Evolutionary conservation across 2,329 filamentous ascomycete species (phyloP).

Genomic region (Alternaria brassicae): DNA sequence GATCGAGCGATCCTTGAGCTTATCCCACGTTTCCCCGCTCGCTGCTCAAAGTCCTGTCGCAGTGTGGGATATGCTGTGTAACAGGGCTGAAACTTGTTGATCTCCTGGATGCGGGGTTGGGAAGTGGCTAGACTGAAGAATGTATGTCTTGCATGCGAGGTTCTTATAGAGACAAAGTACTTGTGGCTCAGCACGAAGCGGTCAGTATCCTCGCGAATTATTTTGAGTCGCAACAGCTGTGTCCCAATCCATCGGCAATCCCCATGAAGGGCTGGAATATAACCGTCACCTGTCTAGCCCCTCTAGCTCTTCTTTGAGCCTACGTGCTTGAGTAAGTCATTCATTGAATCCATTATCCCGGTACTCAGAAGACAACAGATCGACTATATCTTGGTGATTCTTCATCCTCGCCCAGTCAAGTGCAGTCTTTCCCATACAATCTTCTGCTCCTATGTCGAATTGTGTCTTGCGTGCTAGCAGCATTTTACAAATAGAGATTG

Average conservation of each 20-base stretch:
- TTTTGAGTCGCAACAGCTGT: too few species aligned
- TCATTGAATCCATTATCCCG: background rate
- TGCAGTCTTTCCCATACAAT: background rate
- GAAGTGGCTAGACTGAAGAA: background rate
- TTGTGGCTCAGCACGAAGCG: background rate
- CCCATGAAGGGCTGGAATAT: background rate
- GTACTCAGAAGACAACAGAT: background rate
- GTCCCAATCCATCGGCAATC: background rate
- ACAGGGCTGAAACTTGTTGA: conserved; percentile 28
- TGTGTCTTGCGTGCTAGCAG: background rate
- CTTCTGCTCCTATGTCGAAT: background rate
- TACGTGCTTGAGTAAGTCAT: background rate
- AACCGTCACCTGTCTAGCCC: too few species aligned
- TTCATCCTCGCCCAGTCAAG: background rate
- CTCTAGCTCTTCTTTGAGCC: accelerated
- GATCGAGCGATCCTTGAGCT: background rate
- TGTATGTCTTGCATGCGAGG: too few species aligned
- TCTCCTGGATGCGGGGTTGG: background rate
- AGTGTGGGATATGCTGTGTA: conserved; percentile 13
- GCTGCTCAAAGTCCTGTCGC: background rate
- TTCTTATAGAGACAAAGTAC: background rate
- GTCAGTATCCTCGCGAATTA: too few species aligned
- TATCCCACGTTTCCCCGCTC: background rate
- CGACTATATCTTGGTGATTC: background rate
- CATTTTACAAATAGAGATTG: background rate